Conservation (phyloP, 148 eudicot species). For the Nyssa sinensis region DNA sequence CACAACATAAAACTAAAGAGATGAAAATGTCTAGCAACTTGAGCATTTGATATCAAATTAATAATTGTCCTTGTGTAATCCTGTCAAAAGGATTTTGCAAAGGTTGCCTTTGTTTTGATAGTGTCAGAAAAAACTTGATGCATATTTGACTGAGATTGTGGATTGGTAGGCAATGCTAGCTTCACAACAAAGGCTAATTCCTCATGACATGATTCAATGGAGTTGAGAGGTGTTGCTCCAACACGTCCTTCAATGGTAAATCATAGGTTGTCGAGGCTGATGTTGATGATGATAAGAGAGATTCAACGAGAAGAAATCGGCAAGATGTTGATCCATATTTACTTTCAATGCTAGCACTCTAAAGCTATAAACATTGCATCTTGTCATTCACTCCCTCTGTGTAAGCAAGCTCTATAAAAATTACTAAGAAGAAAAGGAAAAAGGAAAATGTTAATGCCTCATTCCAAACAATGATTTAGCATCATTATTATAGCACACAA, state of each 20-base stretch:
- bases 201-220: neutral
- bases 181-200: neutral
- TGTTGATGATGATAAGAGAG: neutral
- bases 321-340: conserved; percentile 27
- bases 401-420: conserved; percentile 22
- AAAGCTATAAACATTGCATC: conserved; percentile 26
- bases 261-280: no score
- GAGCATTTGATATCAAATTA: neutral
- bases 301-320: conserved; percentile 17
- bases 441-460: neutral
- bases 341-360: conserved; percentile 23
- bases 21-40: neutral
- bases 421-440: neutral
- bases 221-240: neutral
- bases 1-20: no score
- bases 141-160: conserved; percentile 31
- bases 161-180: neutral
- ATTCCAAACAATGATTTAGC: neutral
- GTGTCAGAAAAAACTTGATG: conserved; percentile 3
- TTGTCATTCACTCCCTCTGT: conserved; percentile 20
- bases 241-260: neutral
- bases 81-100: neutral
- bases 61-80: neutral
- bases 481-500: no score
- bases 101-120: neutral